Conservation (phyloP, 306 rosid genomes). For the Cicer arietinum region DNA sequence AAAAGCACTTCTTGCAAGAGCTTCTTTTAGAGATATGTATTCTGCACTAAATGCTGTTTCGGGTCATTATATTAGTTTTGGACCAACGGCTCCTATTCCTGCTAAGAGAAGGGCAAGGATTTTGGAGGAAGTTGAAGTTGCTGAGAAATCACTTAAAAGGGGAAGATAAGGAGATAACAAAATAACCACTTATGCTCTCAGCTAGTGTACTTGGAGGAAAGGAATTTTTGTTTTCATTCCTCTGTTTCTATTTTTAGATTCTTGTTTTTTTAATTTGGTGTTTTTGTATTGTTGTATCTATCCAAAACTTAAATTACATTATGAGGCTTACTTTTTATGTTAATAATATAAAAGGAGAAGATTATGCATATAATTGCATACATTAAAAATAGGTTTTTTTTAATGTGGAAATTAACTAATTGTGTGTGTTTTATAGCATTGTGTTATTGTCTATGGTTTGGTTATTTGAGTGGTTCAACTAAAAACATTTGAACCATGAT, state of each 20-base stretch:
- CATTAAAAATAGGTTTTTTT: background rate
- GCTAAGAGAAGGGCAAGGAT: slow-evolving; percentile 78
- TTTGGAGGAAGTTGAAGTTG: slow-evolving; percentile 88
- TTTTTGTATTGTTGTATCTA: slow-evolving; percentile 37
- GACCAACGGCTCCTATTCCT: slow-evolving; percentile 94
- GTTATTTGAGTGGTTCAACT: too few species aligned
- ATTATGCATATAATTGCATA: slow-evolving; percentile 3
- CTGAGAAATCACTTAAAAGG: slow-evolving; percentile 77
- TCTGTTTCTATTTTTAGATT: slow-evolving; percentile 4
- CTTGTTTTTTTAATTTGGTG: background rate
- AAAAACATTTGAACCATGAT: too few species aligned
- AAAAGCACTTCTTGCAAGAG: slow-evolving; percentile 74
- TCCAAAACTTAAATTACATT: slow-evolving; percentile 1
- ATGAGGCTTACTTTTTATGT: slow-evolving; percentile 43
- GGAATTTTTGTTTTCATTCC: slow-evolving; percentile 5
- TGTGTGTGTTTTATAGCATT: background rate
- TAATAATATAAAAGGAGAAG: slow-evolving; percentile 36
- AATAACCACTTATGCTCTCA: background rate
- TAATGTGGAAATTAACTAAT: background rate
- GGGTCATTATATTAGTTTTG: slow-evolving; percentile 90
- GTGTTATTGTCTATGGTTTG: too few species aligned
- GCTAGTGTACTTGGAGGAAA: slow-evolving; percentile 28
- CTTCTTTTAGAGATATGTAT: slow-evolving; percentile 87
- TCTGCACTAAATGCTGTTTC: slow-evolving; percentile 94
- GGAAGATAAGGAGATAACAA: slow-evolving; percentile 62